Evolutionary conservation across 176 grass and related monocot species (phyloP), one percentile per base, ranked within the genome.

Genomic region (Ensete ventricosum): DNA sequence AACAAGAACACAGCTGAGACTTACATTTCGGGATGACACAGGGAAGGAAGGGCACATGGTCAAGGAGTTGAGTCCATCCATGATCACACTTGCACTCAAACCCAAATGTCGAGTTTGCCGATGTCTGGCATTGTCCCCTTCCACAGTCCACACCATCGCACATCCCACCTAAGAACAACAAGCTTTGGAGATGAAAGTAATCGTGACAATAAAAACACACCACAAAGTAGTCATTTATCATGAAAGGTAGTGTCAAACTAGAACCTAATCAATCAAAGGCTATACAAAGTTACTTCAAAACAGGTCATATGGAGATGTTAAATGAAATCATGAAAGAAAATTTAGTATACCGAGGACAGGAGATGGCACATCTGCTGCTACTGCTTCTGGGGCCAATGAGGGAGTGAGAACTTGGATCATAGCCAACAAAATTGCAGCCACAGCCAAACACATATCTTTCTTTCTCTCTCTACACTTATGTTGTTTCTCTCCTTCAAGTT

Each of bases 1-100:
- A 52, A 71, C 19, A 24, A 73, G 25, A 19, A 8, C 11, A 77
- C 7, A 55, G 13, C 17, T 54, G 22, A 71, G 22, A n/a, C 77
- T 80, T 75, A 84, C 82, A 84, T 49, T 80, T 62, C 9, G 82
- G 82, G 51, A 84, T 80, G 54, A 76, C 25, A 59, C 82, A 84
- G 62, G 82, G 82, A 11, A 80, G 82, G 57, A 84, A 84, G 34
- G 50, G 10, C 57, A 84, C 73, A 22, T 54, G 82, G 54, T 63
- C 19, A 11, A 51, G 23, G 13, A 84, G 58, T 25, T 54, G 82
- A 54, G 14, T 69, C 82, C 82, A 84, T 17, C 82, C 71, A 4
- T 58, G 70, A 60, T 84, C 71, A 6, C 82, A 84, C 63, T 84
- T 50, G 54, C 77, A 84, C 77, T 80, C 77, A 0, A 84, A 84